These are phyloP conservation scores for Hemerocallis citrina DNA, from an alignment of 106 monocot species.

Conservation along the genomic window DNA sequence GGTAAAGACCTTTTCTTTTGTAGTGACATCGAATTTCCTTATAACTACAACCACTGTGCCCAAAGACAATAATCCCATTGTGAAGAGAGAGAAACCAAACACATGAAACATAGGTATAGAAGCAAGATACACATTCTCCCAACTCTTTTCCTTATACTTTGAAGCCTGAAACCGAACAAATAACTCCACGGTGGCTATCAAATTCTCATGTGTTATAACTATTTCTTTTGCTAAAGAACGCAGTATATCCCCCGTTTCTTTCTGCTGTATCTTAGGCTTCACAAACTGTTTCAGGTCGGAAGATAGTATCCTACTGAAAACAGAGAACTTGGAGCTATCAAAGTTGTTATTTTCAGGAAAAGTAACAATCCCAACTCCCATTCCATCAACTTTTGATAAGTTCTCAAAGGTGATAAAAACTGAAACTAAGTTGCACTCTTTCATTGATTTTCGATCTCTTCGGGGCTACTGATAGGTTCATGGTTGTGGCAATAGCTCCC, in stretches of 20 bases:
- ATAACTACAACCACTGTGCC: slow-evolving; percentile 61
- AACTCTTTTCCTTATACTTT: slow-evolving; percentile 19
- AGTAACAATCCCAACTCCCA: slow-evolving; percentile 15
- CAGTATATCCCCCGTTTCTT: slow-evolving; percentile 47
- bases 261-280: slow-evolving; percentile 34
- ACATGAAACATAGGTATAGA: slow-evolving; percentile 80
- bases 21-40: slow-evolving; percentile 51
- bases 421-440: not conserved
- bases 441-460: slow-evolving; percentile 42
- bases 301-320: slow-evolving; percentile 14
- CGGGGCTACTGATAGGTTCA: slow-evolving; percentile 36
- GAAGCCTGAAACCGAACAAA: slow-evolving; percentile 62
- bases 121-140: slow-evolving; percentile 61
- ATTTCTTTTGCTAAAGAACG: slow-evolving; percentile 75
- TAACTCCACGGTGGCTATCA: slow-evolving; percentile 60
- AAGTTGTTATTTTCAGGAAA: slow-evolving; percentile 27
- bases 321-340: slow-evolving; percentile 10
- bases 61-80: slow-evolving; percentile 45
- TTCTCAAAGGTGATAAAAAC: slow-evolving; percentile 15
- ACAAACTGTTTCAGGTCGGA: not conserved
- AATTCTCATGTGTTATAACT: slow-evolving; percentile 44
- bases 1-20: no score
- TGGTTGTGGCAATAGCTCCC: slow-evolving; percentile 43
- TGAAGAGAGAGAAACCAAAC: slow-evolving; percentile 58
- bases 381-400: not conserved